phyloP scores from a whole-genome alignment of 140 eudicot species.

The Cichorium intybus region DNA sequence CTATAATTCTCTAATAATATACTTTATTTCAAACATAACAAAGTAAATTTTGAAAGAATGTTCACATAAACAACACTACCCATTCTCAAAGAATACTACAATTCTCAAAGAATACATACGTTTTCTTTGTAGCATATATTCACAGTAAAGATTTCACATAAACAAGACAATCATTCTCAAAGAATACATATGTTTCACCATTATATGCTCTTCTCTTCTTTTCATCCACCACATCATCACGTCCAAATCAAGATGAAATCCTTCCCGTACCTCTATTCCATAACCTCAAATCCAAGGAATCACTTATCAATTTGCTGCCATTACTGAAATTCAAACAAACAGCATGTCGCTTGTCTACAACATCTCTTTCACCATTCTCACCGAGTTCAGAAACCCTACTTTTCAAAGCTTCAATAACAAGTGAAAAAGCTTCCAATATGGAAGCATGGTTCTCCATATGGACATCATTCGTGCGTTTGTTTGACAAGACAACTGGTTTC shows the following conservation, averaged over 20 bases:
- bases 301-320: conserved; percentile 68
- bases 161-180: too few species aligned
- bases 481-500: conserved; percentile 39
- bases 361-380: conserved; percentile 42
- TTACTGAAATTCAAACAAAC: conserved; percentile 60
- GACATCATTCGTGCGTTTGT: conserved; percentile 32
- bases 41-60: too few species aligned
- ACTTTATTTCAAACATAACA: too few species aligned
- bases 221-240: conserved; percentile 85
- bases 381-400: conserved; percentile 53
- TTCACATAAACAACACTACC: too few species aligned
- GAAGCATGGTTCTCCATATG: conserved; percentile 43
- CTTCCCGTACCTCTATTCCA: conserved; percentile 53
- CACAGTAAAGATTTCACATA: too few species aligned
- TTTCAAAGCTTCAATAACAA: conserved; percentile 79
- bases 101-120: too few species aligned
- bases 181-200: too few species aligned
- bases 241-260: conserved; percentile 52
- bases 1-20: too few species aligned
- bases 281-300: conserved; percentile 70
- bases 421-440: conserved; percentile 68
- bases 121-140: too few species aligned
- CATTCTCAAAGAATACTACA: too few species aligned
- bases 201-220: conserved; percentile 95
- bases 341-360: conserved; percentile 58